Percentiles rank a stretch among this genome's conserved stretches.
These are phyloP conservation scores for Salinomyces thailandicus DNA, from an alignment of 2,329 filamentous ascomycete species.

Conservation along the genomic window DNA sequence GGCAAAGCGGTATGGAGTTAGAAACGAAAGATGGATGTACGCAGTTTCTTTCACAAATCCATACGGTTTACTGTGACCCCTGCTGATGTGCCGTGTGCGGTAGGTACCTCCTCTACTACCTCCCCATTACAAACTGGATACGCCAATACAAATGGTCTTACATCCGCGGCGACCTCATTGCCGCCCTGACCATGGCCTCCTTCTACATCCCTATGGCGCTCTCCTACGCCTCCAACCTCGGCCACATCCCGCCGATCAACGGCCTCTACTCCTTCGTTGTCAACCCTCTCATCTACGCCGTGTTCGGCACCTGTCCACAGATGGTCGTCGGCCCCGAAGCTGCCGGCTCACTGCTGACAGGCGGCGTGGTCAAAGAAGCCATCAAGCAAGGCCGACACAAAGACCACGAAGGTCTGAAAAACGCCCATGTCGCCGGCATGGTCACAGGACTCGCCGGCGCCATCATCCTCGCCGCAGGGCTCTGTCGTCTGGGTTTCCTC, in stretches of 20 bases:
- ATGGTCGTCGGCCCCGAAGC: constrained; percentile 95
- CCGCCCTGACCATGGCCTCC: constrained; percentile 91
- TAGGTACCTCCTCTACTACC: constrained; percentile 85
- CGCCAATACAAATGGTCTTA: constrained; percentile 74
- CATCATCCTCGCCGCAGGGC: constrained; percentile 76
- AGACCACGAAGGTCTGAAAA: constrained; percentile 57
- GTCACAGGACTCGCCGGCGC: constrained; percentile 79
- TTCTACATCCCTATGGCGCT: constrained; percentile 97
- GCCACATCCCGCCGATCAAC: constrained; percentile 85
- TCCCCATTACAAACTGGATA: constrained; percentile 86
- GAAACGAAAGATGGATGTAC: constrained; percentile 63
- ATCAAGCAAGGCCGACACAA: constrained; percentile 57
- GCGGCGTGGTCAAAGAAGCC: constrained; percentile 70
- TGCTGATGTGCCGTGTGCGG: constrained; percentile 11
- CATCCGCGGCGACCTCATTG: constrained; percentile 73
- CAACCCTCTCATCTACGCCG: constrained; percentile 80
- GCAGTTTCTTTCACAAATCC: too few species aligned
- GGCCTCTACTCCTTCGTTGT: constrained; percentile 91
- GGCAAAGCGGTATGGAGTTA: constrained; percentile 62
- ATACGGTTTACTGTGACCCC: neutral
- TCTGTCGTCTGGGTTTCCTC: constrained; percentile 79
- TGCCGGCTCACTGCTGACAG: constrained; percentile 80
- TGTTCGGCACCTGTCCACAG: constrained; percentile 82
- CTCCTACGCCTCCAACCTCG: constrained; percentile 83
- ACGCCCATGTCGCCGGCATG: constrained; percentile 77